Base-by-base conservation (phyloP, 2,329 filamentous ascomycete genomes). In the Alternaria conjuncta region DNA sequence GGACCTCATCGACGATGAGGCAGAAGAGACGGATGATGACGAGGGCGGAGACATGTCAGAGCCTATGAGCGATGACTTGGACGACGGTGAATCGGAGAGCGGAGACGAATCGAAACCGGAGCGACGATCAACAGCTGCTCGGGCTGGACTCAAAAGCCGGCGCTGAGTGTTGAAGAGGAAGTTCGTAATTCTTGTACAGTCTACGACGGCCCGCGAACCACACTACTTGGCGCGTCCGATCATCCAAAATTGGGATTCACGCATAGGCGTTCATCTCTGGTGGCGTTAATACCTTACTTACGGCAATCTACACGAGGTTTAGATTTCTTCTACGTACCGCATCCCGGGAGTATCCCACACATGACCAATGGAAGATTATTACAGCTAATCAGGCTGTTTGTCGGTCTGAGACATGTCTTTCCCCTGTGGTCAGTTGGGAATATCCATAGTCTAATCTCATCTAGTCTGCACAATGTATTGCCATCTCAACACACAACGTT, bases 1-100 rank as follows among this genome's bases (percentile, higher is more conserved):
- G 20, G 81, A 78, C 18, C 63, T 86, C 44, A 71, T 87, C 51
- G 85, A 87, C 61, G 84, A 85, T 43, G 84, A 85, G 70, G 85
- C 84, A 4, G 83, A 85, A 66, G 84, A 86, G 70, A 82, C 78
- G 5, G 82, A 82, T 5, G 78, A 81, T 44, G 82, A 83, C 47
- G 76, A 78, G 21, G 81, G 79, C 26, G 85, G 86, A 54, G 83
- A 85, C 41, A 78, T 79, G 66, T 81, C 81, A 1, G 82, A 83
- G 57, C 80, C 82, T 15, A 80, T 82, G 61, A 82, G 82, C 66
- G 82, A 83, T 45, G 82, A 82, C 46, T 68, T 81, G 30, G 82
- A 83, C 57, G 83, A 81, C 4, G 79, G 76, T 18, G 81, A 77
- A 3, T 83, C 81, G 6, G 81, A 80, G 50, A 83, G 81, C 65